Evolutionary conservation across 208 protist genomes (phyloP).

Genomic region (Acanthamoeba lenticulata): DNA sequence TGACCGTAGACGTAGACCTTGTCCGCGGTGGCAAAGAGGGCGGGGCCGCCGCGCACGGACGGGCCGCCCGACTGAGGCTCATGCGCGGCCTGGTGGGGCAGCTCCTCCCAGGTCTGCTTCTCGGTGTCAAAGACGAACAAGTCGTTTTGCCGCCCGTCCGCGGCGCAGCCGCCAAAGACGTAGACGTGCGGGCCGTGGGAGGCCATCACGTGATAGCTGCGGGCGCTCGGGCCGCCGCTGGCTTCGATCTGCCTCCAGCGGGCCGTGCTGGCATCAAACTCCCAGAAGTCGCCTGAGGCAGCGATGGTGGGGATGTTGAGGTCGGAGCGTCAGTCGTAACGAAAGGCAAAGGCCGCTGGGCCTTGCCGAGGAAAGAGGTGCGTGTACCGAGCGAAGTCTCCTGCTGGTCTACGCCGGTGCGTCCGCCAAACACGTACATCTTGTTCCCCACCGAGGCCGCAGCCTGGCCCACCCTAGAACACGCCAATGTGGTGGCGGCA

Average conservation of each 20-base stretch:
- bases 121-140: conserved; percentile 19
- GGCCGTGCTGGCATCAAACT: neutral
- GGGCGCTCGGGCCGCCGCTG: neutral
- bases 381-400: neutral
- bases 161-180: conserved; percentile 29
- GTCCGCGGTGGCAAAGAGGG: conserved; percentile 12
- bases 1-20: conserved; percentile 38
- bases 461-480: neutral
- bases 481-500: neutral
- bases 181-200: neutral
- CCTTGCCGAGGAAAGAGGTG: too few species aligned
- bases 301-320: neutral
- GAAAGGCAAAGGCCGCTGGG: too few species aligned
- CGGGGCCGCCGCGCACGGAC: neutral
- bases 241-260: conserved; percentile 34
- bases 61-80: neutral
- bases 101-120: neutral
- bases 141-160: neutral
- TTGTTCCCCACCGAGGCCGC: neutral
- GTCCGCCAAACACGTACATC: conserved; percentile 27
- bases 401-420: conserved; percentile 12
- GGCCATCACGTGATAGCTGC: conserved; percentile 45
- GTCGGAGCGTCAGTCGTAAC: too few species aligned
- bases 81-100: neutral
- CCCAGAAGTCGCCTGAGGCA: neutral